phyloP scores from a whole-genome alignment of 805 yeast species.

The Candida khao-thaluensis region DNA sequence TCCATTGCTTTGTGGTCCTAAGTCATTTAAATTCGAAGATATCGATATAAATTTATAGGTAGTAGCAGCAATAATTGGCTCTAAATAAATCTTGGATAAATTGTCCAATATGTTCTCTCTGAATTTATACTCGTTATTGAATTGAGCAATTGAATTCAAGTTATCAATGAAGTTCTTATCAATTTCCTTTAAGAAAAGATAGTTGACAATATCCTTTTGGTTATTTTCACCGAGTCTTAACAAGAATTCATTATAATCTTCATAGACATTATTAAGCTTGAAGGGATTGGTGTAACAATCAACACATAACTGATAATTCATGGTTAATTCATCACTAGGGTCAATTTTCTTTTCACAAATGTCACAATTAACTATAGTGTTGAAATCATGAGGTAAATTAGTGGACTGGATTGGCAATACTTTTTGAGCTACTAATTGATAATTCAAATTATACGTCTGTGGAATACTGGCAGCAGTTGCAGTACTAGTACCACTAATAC shows the following conservation, averaged over 20 bases:
- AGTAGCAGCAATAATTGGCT: constrained; percentile 38
- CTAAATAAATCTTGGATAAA: constrained; percentile 36
- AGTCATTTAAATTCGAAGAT: constrained; percentile 32
- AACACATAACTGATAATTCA: constrained; percentile 27
- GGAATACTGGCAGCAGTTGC: constrained; percentile 14
- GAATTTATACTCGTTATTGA: constrained; percentile 33
- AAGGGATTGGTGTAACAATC: constrained; percentile 32
- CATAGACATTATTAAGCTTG: constrained; percentile 23
- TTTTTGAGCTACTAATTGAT: constrained; percentile 18
- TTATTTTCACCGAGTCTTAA: constrained; percentile 18
- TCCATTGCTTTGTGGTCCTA: constrained; percentile 12
- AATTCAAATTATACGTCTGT: constrained; percentile 14
- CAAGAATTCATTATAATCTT: constrained; percentile 29
- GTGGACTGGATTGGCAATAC: constrained; percentile 18
- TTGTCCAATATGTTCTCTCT: constrained; percentile 34
- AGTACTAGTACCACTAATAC: constrained; percentile 7
- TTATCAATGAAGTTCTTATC: constrained; percentile 21
- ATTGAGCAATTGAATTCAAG: constrained; percentile 22
- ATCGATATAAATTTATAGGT: constrained; percentile 29
- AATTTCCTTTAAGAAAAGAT: constrained; percentile 22
- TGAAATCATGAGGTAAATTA: constrained; percentile 11
- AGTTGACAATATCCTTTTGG: constrained; percentile 16
- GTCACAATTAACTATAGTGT: constrained; percentile 21
- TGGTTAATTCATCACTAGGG: constrained; percentile 23
- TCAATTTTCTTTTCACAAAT: constrained; percentile 26